phyloP scores from a whole-genome alignment of 768 basidiomycete genomes.

The Psilocybe cubensis region DNA sequence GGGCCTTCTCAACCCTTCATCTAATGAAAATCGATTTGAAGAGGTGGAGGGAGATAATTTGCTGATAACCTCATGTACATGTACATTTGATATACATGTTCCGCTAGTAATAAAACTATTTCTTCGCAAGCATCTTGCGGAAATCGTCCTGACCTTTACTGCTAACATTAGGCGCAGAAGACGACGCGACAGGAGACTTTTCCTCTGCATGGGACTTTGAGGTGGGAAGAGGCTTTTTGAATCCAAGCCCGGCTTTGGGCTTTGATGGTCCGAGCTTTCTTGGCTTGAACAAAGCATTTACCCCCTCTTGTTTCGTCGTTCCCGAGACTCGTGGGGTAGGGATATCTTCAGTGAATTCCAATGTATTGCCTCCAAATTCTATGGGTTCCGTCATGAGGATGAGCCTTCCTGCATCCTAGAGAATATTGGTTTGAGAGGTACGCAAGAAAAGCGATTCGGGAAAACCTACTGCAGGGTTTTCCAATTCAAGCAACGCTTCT shows the following conservation, averaged over 20 bases:
- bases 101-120: neutral
- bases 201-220: conserved; percentile 12
- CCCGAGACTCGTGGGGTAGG: conserved; percentile 31
- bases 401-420: conserved; percentile 83
- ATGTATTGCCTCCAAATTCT: conserved; percentile 60
- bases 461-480: conserved; percentile 61
- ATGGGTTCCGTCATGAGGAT: conserved; percentile 75
- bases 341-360: conserved; percentile 63
- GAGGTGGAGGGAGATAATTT: too few relatives aligned
- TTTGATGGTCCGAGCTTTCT: conserved; percentile 60
- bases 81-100: neutral
- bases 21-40: too few relatives aligned
- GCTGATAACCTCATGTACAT: too few relatives aligned
- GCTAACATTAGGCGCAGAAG: conserved; percentile 31
- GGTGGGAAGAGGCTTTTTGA: conserved; percentile 41
- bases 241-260: conserved; percentile 74
- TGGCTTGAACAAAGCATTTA: conserved; percentile 62
- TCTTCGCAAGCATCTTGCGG: conserved; percentile 68
- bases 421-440: neutral
- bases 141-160: conserved; percentile 84
- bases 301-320: conserved; percentile 41
- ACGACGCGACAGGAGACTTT: conserved; percentile 19
- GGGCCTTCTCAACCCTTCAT: too few relatives aligned
- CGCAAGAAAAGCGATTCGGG: neutral
- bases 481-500: conserved; percentile 69